These are phyloP conservation scores for Thelonectria blattea DNA, from an alignment of 2,329 filamentous ascomycete genomes.

Conservation along the genomic window DNA sequence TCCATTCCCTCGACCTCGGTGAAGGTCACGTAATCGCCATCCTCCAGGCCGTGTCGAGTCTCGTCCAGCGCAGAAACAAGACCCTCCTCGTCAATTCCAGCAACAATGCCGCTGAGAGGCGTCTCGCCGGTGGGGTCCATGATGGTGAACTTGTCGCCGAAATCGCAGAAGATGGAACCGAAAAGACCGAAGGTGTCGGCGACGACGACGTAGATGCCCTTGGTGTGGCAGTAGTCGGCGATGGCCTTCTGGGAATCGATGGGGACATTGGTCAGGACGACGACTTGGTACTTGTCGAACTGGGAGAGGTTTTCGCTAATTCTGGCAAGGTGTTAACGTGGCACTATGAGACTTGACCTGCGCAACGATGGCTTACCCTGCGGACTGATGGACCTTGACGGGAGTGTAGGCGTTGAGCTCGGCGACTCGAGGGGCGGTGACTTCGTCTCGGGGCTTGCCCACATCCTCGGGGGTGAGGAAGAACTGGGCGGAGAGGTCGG, in stretches of 20 bases:
- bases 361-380: constrained; percentile 49
- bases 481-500: constrained; percentile 96
- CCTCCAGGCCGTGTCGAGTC: constrained; percentile 91
- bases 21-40: constrained; percentile 96
- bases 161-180: constrained; percentile 95
- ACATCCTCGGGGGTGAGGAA: constrained; percentile 89
- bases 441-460: constrained; percentile 86
- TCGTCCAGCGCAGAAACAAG: constrained; percentile 93
- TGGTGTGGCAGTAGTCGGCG: constrained; percentile 91
- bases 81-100: constrained; percentile 86
- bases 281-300: constrained; percentile 89
- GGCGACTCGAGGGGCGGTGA: constrained; percentile 86
- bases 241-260: constrained; percentile 82
- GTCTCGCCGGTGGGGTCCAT: constrained; percentile 92
- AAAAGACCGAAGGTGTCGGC: constrained; percentile 94
- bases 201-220: constrained; percentile 88
- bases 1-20: constrained; percentile 94
- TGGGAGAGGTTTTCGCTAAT: constrained; percentile 78
- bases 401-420: constrained; percentile 98
- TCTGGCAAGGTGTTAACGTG: constrained; percentile 48
- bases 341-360: constrained; percentile 8
- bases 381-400: constrained; percentile 74
- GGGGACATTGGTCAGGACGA: constrained; percentile 86
- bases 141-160: constrained; percentile 90
- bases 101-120: constrained; percentile 85